These are phyloP conservation scores for Plenodomus biglobosus DNA, from an alignment of 2,329 filamentous ascomycete genomes.

Conservation along the genomic window DNA sequence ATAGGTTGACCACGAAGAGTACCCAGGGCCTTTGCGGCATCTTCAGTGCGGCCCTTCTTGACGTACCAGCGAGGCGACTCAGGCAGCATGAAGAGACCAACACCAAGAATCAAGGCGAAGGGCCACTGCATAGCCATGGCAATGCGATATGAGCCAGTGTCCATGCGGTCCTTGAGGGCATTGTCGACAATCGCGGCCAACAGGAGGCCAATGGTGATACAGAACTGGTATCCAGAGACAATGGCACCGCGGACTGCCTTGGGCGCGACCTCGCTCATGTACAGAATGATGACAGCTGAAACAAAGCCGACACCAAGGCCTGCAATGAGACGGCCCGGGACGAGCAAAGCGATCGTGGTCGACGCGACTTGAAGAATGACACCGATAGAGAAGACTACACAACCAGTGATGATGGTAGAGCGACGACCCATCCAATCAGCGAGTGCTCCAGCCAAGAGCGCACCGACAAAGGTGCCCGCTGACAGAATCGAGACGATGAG, in stretches of 20 bases:
- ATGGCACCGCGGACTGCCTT: conserved; percentile 75
- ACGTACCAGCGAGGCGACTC: conserved; percentile 86
- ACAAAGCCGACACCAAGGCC: conserved; percentile 46
- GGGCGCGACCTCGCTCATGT: conserved; percentile 80
- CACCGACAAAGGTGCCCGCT: conserved; percentile 76
- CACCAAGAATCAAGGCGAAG: conserved; percentile 75
- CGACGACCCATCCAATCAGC: conserved; percentile 73
- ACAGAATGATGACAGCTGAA: conserved; percentile 55
- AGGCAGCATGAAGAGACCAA: conserved; percentile 73
- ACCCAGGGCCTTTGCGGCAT: conserved; percentile 64
- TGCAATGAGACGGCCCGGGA: conserved; percentile 44
- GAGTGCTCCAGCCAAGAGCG: conserved; percentile 66
- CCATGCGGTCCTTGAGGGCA: conserved; percentile 61
- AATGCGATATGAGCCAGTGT: conserved; percentile 71
- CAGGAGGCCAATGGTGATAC: conserved; percentile 76
- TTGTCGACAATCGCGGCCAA: conserved; percentile 76
- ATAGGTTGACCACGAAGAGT: conserved; percentile 72
- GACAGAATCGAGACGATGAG: conserved; percentile 81
- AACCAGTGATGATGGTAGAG: conserved; percentile 55
- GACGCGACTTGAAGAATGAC: conserved; percentile 44
- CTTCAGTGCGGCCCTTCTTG: conserved; percentile 70
- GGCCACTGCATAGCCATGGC: conserved; percentile 78
- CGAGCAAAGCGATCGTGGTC: conserved; percentile 37
- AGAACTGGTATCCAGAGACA: conserved; percentile 78
- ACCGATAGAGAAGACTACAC: conserved; percentile 42